Evolutionary conservation across 495 filamentous ascomycete species (phyloP), one percentile per base, ranked within the genome.

Genomic region (Aspergillus ostianus): DNA sequence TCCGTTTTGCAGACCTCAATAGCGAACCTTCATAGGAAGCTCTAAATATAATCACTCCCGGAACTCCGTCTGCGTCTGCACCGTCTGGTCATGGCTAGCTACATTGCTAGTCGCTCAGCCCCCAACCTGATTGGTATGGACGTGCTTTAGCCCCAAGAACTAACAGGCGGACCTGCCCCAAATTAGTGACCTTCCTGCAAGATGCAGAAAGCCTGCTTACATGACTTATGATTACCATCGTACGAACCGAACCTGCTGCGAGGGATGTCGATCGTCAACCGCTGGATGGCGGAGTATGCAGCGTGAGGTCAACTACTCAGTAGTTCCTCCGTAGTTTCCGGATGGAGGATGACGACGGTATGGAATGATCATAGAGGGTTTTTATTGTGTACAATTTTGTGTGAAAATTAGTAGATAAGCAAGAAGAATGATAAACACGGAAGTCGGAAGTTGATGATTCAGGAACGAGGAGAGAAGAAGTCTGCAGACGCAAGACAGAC

Each of bases 241-340:
- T 15, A 41, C 36, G 36, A 41, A 41, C 13, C 13, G 36, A 12
- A 41, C 36, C 36, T 53, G 51, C 51, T 30, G 32, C 26, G 51
- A 53, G 51, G 51, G 51, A 17, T 53, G 51, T 53, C 23, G 50
- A 53, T 53, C 51, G 51, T 41, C 36, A 17, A 41, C 36, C 36
- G 36, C 12, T 41, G 36, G 36, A 41, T 41, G 36, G 36, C 36
- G 36, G 36, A 41, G 36, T 41, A 41, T 41, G 36, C 36, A 41
- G 12, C 12, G 5, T 41, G 36, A 41, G 13, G 36, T 41, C 36
- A 41, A 41, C 12, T 32, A n/a, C n/a, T n/a, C n/a, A n/a, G n/a
- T n/a, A 26, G 23, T 26, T 26, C 2, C 23, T 26, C 23, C 23
- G 23, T 2, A 4, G 23, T 26, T 26, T 26, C 23, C 23, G 23